Percentiles rank a stretch among this genome's conserved stretches.
Evolutionary conservation across 2,329 filamentous ascomycete genomes (phyloP).

Genomic region (Pseudocercospora fuligena): DNA sequence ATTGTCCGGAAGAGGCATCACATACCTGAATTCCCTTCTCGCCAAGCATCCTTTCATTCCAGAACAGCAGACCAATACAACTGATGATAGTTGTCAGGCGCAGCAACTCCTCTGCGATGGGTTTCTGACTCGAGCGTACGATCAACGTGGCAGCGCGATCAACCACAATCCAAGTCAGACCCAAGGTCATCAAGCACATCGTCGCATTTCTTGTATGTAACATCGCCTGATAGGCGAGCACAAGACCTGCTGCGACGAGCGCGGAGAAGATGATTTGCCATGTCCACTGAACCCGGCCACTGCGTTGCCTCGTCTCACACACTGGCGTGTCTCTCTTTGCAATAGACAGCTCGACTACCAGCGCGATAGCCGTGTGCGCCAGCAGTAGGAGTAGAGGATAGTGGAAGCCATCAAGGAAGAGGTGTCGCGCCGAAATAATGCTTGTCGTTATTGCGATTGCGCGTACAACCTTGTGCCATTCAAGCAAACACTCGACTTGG

Average conservation of each 20-base stretch:
- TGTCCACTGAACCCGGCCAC: not conserved
- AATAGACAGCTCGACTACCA: not conserved
- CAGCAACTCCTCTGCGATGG: not conserved
- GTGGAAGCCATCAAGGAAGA: conserved; percentile 24
- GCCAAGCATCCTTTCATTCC: conserved; percentile 19
- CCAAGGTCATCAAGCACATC: conserved; percentile 18
- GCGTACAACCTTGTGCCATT: conserved; percentile 10
- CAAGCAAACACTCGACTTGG: not conserved
- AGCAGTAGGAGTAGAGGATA: conserved; percentile 22
- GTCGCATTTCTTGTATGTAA: conserved; percentile 20
- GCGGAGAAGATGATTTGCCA: conserved; percentile 8
- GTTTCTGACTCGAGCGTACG: not conserved
- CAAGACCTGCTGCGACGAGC: conserved; percentile 13
- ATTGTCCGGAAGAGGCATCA: not conserved
- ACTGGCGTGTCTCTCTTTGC: not conserved
- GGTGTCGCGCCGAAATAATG: conserved; percentile 19
- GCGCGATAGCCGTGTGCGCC: conserved; percentile 15
- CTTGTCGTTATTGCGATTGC: conserved; percentile 10
- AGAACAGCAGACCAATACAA: conserved; percentile 14
- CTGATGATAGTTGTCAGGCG: conserved; percentile 11
- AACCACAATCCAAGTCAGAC: conserved; percentile 12
- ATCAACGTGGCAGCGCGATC: not conserved
- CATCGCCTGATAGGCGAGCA: conserved; percentile 21
- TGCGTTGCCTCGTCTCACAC: not conserved
- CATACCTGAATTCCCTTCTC: conserved; percentile 9